Percentiles rank a stretch among this genome's conserved stretches.
Conservation (phyloP, 1,284 basidiomycete species). For the Cryptococcus sp. region DNA sequence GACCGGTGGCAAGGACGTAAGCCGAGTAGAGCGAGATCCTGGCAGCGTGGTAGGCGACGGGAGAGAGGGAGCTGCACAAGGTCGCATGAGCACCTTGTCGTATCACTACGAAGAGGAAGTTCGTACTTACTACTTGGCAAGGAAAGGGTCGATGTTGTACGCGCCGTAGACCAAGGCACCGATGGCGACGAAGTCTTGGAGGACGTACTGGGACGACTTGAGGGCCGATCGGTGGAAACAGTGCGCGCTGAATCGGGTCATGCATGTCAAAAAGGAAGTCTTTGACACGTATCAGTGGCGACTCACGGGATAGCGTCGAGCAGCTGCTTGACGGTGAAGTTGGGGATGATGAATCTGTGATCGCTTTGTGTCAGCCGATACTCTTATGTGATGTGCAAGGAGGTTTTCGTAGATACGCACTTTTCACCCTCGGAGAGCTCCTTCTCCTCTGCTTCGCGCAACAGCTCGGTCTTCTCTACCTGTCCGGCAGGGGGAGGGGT, state of each 20-base stretch:
- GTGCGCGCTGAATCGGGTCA: constrained; percentile 63
- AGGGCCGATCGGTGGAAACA: constrained; percentile 91
- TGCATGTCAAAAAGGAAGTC: neutral
- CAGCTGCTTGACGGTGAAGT: constrained; percentile 59
- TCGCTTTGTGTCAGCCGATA: constrained; percentile 59
- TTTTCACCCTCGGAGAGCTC: constrained; percentile 49
- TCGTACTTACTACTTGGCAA: constrained; percentile 41
- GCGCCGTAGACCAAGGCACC: constrained; percentile 69
- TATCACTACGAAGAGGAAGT: constrained; percentile 3
- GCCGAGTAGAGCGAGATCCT: constrained; percentile 71
- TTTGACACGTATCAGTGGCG: neutral
- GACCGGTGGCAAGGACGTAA: constrained; percentile 80
- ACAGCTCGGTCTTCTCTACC: constrained; percentile 46
- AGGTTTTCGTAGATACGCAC: constrained; percentile 68
- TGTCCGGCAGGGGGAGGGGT: constrained; percentile 33
- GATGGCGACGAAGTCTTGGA: constrained; percentile 76
- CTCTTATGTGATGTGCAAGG: constrained; percentile 64
- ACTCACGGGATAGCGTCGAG: constrained; percentile 81
- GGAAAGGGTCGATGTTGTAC: constrained; percentile 64
- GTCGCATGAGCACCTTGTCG: constrained; percentile 12
- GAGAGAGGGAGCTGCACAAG: constrained; percentile 60
- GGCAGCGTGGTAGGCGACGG: constrained; percentile 65
- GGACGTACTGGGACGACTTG: constrained; percentile 77
- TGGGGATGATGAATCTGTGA: constrained; percentile 51
- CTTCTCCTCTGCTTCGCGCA: constrained; percentile 48